A percentile compares a stretch with the other conserved stretches of the same genome.
Evolutionary conservation across 805 yeast genomes (phyloP).

Genomic region (Citeromyces nyonsensis): DNA sequence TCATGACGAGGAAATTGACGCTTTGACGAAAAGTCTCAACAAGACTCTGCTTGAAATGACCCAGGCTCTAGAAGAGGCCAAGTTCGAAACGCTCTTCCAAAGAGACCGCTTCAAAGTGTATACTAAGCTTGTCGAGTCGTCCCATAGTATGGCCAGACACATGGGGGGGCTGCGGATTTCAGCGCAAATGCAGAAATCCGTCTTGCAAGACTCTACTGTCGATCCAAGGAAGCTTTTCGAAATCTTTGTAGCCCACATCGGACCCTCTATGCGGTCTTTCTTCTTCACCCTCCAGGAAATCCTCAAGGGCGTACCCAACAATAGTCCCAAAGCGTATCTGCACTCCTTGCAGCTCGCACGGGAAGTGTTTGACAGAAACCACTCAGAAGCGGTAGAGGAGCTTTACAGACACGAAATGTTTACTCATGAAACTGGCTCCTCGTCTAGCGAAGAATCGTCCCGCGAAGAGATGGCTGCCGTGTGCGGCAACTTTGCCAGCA

Average conservation of each 20-base stretch:
- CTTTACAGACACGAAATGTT: slow-evolving; percentile 44
- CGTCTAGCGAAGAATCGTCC: slow-evolving; percentile 33
- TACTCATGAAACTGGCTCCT: slow-evolving; percentile 17
- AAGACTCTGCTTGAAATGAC: slow-evolving; percentile 21
- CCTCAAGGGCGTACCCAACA: slow-evolving; percentile 34
- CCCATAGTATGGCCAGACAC: slow-evolving; percentile 32
- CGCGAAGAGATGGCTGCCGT: slow-evolving; percentile 68
- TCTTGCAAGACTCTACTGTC: slow-evolving; percentile 22
- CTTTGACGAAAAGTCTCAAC: slow-evolving; percentile 21
- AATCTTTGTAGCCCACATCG: slow-evolving; percentile 48
- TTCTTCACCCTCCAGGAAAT: slow-evolving; percentile 49
- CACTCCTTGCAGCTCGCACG: slow-evolving; percentile 33
- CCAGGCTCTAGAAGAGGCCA: slow-evolving; percentile 35
- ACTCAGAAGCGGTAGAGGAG: slow-evolving; percentile 36
- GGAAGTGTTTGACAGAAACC: slow-evolving; percentile 38
- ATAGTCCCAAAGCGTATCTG: slow-evolving; percentile 22
- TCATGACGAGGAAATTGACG: slow-evolving; percentile 20
- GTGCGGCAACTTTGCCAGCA: slow-evolving; percentile 64
- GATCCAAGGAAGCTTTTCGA: slow-evolving; percentile 36
- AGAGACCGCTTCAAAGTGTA: slow-evolving; percentile 43
- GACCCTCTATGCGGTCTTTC: slow-evolving; percentile 60
- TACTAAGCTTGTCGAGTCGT: slow-evolving; percentile 24
- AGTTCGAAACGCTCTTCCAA: slow-evolving; percentile 34
- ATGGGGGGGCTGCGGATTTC: slow-evolving; percentile 51
- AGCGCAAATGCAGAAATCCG: slow-evolving; percentile 48